phyloP scores from a whole-genome alignment of 257 asterid genomes.

The Lantana camara region DNA sequence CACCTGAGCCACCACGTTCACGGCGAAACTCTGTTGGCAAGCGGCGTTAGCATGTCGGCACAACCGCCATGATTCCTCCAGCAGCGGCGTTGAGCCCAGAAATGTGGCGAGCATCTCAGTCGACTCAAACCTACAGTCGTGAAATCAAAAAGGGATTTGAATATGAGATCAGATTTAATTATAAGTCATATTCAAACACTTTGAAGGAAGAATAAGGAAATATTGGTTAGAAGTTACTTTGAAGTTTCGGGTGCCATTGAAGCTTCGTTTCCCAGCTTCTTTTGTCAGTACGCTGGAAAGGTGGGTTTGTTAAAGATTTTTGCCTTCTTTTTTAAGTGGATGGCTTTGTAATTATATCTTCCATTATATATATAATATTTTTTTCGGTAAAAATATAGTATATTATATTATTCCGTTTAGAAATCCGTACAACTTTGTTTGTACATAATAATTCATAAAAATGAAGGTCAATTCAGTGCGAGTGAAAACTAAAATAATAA shows the following conservation, averaged over 20 bases:
- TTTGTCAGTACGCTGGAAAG: background rate
- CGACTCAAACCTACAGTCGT: slow-evolving; percentile 57
- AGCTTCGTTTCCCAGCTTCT: background rate
- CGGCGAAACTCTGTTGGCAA: slow-evolving; percentile 40
- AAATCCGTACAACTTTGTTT: background rate
- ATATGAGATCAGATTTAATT: background rate
- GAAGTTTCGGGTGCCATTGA: slow-evolving; percentile 54
- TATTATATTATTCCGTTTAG: no score
- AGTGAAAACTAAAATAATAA: no score
- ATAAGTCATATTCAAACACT: slow-evolving; percentile 17
- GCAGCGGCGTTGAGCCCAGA: slow-evolving; percentile 66
- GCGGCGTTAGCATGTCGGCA: slow-evolving; percentile 49
- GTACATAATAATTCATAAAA: no score
- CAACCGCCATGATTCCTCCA: slow-evolving; percentile 66
- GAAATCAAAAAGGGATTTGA: background rate
- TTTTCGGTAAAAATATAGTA: no score
- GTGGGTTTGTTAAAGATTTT: no score
- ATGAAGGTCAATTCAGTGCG: no score
- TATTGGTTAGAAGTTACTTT: slow-evolving; percentile 30
- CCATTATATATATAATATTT: background rate
- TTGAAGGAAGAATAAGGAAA: background rate
- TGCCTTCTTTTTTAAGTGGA: no score
- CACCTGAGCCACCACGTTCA: slow-evolving; percentile 42
- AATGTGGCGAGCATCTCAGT: slow-evolving; percentile 67
- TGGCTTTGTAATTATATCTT: background rate